A percentile compares a stretch with the other conserved stretches of the same genome.
These are phyloP conservation scores for Xylariales sp. DNA, from an alignment of 2,329 filamentous ascomycete species.

Conservation along the genomic window DNA sequence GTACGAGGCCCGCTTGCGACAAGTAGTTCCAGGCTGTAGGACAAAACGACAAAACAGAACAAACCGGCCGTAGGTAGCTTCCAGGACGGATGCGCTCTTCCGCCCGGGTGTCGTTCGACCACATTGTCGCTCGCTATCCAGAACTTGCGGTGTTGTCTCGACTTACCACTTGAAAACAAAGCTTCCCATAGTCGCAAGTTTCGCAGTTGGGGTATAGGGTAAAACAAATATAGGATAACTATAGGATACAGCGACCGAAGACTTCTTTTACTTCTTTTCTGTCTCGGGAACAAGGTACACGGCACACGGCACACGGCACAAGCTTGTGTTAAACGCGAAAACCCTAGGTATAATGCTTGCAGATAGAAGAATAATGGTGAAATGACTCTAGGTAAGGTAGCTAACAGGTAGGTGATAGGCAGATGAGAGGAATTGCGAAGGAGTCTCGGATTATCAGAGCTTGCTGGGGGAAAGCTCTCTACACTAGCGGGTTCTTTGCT, in stretches of 20 bases:
- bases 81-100: conserved; percentile 7
- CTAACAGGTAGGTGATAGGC: conserved; percentile 4
- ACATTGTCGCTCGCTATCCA: conserved; percentile 9
- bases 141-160: conserved; percentile 4
- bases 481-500: conserved; percentile 20
- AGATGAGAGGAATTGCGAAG: conserved; percentile 25
- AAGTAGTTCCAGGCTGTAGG: background rate
- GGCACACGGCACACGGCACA: background rate
- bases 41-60: conserved; percentile 9
- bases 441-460: conserved; percentile 25
- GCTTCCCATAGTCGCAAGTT: conserved; percentile 65
- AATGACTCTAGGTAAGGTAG: conserved; percentile 1
- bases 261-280: conserved; percentile 19
- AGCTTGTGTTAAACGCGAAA: conserved; percentile 2
- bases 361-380: conserved; percentile 2
- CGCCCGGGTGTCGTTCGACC: background rate
- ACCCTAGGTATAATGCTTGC: background rate
- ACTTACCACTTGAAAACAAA: conserved; percentile 79
- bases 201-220: conserved; percentile 8
- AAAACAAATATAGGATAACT: conserved; percentile 12
- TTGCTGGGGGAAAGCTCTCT: conserved; percentile 32
- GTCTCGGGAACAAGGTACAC: background rate
- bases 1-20: conserved; percentile 14
- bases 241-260: conserved; percentile 4
- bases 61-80: conserved; percentile 6